Conservation (phyloP, 208 protist species). For the Trypanosoma vivax region DNA sequence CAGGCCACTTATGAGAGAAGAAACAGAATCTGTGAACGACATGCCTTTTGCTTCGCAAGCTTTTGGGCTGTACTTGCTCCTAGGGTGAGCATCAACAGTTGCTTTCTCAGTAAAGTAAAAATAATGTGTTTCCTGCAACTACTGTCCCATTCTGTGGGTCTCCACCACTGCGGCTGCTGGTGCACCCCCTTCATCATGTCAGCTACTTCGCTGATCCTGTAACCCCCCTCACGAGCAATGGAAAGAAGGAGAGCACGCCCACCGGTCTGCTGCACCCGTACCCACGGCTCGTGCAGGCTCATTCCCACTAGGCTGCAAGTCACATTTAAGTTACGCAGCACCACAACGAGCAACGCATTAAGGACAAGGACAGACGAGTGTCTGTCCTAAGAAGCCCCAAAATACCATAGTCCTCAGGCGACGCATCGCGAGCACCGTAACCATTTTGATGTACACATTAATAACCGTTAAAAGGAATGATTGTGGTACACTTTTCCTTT, state of each 20-base stretch:
- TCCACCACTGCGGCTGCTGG: constrained; percentile 25
- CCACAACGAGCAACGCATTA: constrained; percentile 32
- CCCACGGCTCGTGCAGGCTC: constrained; percentile 32
- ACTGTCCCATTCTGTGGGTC: constrained; percentile 20
- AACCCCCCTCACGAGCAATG: constrained; percentile 28
- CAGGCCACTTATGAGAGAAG: constrained; percentile 20
- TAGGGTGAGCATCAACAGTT: constrained; percentile 24
- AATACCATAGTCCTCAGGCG: constrained; percentile 36
- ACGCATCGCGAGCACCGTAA: constrained; percentile 22
- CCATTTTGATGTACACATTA: too few species aligned
- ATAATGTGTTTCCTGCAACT: constrained; percentile 24
- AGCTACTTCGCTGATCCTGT: constrained; percentile 23
- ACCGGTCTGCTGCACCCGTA: constrained; percentile 25
- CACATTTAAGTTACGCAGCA: constrained; percentile 23
- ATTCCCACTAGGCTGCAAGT: constrained; percentile 32
- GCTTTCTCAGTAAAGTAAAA: constrained; percentile 31
- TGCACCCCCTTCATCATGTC: constrained; percentile 10
- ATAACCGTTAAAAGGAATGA: too few species aligned
- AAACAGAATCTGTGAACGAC: constrained; percentile 46
- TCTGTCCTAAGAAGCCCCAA: constrained; percentile 17
- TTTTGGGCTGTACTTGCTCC: not conserved
- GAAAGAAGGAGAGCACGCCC: constrained; percentile 20
- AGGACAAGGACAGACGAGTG: constrained; percentile 37
- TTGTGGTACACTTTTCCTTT: too few species aligned
- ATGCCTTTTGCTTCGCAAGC: constrained; percentile 12